Percentiles rank a stretch among this genome's conserved stretches.
These are phyloP conservation scores for Corynespora cassiicola DNA, from an alignment of 2,329 filamentous ascomycete species.

Conservation along the genomic window DNA sequence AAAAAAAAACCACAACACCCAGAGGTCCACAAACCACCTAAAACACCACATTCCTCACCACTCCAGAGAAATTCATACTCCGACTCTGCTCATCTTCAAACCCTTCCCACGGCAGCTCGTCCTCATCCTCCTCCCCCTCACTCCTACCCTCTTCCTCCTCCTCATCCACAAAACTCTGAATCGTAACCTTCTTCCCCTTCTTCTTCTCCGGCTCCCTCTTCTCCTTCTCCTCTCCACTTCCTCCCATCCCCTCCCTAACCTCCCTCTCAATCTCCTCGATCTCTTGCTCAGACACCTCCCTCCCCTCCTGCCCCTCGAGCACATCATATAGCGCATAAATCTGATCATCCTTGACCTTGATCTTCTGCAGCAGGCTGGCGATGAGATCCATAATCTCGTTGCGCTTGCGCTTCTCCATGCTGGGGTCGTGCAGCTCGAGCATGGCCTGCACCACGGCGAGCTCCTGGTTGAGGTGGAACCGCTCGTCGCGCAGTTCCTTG, in stretches of 20 bases:
- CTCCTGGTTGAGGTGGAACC: conserved; percentile 75
- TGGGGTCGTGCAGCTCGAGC: conserved; percentile 67
- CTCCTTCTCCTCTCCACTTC: conserved; percentile 44
- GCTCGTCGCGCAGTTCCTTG: conserved; percentile 81
- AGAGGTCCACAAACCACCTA: conserved; percentile 1
- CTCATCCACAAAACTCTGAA: conserved; percentile 42
- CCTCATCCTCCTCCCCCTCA: conserved; percentile 29
- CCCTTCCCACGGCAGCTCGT: conserved; percentile 48
- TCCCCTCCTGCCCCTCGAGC: conserved; percentile 76
- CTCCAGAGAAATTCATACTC: conserved; percentile 6
- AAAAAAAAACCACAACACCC: neutral
- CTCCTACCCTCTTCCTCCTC: conserved; percentile 25
- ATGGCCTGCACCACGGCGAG: conserved; percentile 66
- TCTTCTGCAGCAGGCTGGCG: conserved; percentile 64
- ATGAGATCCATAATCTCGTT: conserved; percentile 67
- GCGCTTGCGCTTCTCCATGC: conserved; percentile 68
- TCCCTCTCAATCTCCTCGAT: conserved; percentile 52
- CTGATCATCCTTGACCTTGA: conserved; percentile 78
- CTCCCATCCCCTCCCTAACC: too few relatives aligned
- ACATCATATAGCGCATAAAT: conserved; percentile 86
- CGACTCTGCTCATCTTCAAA: conserved; percentile 36
- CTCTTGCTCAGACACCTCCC: conserved; percentile 53
- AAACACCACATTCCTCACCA: conserved; percentile 6
- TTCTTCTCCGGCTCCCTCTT: conserved; percentile 31
- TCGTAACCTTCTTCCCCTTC: conserved; percentile 45